Percentiles rank a stretch among this genome's conserved stretches.
Conservation (phyloP, 352 stramenopile genomes). For the Pythium scleroteichum region DNA sequence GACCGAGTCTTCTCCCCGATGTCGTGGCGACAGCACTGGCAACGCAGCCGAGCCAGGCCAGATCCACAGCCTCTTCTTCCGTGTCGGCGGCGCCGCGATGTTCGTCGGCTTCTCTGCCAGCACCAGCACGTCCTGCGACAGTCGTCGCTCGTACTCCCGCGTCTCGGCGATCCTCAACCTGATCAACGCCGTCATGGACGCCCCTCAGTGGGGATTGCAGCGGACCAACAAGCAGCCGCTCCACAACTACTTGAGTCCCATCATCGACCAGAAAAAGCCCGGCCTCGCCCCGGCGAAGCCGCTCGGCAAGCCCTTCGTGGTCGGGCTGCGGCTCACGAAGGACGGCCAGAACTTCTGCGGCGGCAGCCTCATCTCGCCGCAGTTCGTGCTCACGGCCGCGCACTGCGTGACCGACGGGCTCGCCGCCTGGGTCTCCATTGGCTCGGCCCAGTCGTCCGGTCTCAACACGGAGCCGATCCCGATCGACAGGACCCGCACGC, state of each 20-base stretch:
- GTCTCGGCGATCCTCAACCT: conserved; percentile 24
- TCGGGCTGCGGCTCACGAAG: conserved; percentile 30
- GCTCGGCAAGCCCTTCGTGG: conserved; percentile 16
- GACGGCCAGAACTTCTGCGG: conserved; percentile 43
- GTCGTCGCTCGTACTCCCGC: conserved; percentile 7
- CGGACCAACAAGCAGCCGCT: neutral
- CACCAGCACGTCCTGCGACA: neutral
- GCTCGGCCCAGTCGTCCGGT: conserved; percentile 25
- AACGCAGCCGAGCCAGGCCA: neutral
- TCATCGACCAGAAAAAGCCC: neutral
- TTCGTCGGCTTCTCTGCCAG: conserved; percentile 21
- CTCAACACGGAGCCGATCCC: conserved; percentile 31
- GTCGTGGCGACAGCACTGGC: neutral
- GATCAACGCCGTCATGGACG: conserved; percentile 28
- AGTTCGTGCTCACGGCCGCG: conserved; percentile 45
- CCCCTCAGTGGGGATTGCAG: conserved; percentile 10
- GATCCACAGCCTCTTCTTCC: conserved; percentile 15
- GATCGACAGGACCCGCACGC: conserved; percentile 21
- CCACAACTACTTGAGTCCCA: neutral
- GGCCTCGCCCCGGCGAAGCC: neutral
- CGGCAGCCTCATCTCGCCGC: conserved; percentile 37
- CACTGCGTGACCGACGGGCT: conserved; percentile 41
- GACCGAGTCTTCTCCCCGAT: neutral
- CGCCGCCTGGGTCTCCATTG: conserved; percentile 33
- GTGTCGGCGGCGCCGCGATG: conserved; percentile 1